phyloP scores from a whole-genome alignment of 495 filamentous ascomycete species.

The Annulohypoxylon stygium region DNA sequence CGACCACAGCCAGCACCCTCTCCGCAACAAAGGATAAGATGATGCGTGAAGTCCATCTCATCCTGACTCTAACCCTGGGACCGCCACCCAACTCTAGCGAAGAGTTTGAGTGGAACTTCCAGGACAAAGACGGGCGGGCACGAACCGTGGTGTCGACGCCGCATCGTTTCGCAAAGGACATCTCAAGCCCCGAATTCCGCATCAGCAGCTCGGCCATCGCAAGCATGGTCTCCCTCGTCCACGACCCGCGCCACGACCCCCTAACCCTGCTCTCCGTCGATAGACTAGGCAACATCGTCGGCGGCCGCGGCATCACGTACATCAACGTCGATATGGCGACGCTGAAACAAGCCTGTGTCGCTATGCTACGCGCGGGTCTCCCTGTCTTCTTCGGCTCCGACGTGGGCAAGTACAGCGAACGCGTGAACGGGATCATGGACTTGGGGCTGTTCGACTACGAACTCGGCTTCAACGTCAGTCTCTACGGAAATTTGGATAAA shows the following conservation, averaged over 20 bases:
- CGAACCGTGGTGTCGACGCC: slow-evolving; percentile 72
- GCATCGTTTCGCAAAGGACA: slow-evolving; percentile 73
- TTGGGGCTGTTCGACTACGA: slow-evolving; percentile 76
- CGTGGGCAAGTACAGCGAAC: slow-evolving; percentile 83
- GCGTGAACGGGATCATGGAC: slow-evolving; percentile 79
- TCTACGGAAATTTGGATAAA: slow-evolving; percentile 74
- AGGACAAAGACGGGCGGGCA: slow-evolving; percentile 74
- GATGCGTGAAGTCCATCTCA: slow-evolving; percentile 80
- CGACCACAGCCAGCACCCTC: slow-evolving; percentile 53
- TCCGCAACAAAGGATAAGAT: slow-evolving; percentile 73
- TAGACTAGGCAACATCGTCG: slow-evolving; percentile 82
- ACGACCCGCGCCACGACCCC: slow-evolving; percentile 84
- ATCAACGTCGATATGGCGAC: slow-evolving; percentile 82
- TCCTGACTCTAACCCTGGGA: slow-evolving; percentile 83
- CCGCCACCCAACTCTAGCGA: slow-evolving; percentile 75
- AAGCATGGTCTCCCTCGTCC: slow-evolving; percentile 80
- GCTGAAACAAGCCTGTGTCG: slow-evolving; percentile 78
- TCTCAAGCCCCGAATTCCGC: slow-evolving; percentile 59
- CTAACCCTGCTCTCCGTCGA: slow-evolving; percentile 78
- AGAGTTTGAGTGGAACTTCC: slow-evolving; percentile 81
- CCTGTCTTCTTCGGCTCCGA: slow-evolving; percentile 92
- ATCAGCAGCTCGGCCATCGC: slow-evolving; percentile 67
- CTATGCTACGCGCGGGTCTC: slow-evolving; percentile 78
- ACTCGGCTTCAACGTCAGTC: slow-evolving; percentile 79
- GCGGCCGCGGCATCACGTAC: slow-evolving; percentile 77